Percentiles rank a stretch among this genome's conserved stretches.
Conservation (phyloP, 208 protist species). For the Leishmania gerbilli region DNA sequence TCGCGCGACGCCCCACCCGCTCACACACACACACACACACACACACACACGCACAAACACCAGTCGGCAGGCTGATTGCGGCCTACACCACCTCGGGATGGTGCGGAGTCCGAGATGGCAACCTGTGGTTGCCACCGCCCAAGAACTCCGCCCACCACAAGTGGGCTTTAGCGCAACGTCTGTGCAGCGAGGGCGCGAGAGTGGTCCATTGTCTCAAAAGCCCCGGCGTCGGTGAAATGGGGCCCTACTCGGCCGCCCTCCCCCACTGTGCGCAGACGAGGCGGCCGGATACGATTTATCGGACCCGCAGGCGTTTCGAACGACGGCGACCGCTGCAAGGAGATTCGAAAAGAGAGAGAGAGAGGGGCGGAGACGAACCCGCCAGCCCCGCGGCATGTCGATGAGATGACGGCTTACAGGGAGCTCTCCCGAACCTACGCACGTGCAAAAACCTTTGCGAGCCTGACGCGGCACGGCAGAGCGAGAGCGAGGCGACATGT, state of each 20-base stretch:
- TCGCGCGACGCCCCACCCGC: background rate
- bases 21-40: too few relatives aligned
- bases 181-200: background rate
- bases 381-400: background rate
- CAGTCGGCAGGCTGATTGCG: background rate
- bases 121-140: background rate
- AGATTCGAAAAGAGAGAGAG: background rate
- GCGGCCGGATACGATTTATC: background rate
- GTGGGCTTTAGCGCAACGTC: background rate
- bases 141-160: background rate
- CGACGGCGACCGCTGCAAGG: background rate
- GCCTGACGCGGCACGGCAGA: background rate
- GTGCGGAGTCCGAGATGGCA: background rate
- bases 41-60: too few relatives aligned
- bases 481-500: background rate
- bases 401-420: background rate
- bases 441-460: background rate
- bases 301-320: background rate
- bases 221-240: background rate
- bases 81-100: background rate
- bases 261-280: background rate
- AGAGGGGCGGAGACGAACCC: background rate
- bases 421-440: background rate
- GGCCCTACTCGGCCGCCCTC: background rate
- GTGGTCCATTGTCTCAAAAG: background rate